These are phyloP conservation scores for Cladosporium sp. DNA, from an alignment of 2,329 filamentous ascomycete species.

Conservation along the genomic window DNA sequence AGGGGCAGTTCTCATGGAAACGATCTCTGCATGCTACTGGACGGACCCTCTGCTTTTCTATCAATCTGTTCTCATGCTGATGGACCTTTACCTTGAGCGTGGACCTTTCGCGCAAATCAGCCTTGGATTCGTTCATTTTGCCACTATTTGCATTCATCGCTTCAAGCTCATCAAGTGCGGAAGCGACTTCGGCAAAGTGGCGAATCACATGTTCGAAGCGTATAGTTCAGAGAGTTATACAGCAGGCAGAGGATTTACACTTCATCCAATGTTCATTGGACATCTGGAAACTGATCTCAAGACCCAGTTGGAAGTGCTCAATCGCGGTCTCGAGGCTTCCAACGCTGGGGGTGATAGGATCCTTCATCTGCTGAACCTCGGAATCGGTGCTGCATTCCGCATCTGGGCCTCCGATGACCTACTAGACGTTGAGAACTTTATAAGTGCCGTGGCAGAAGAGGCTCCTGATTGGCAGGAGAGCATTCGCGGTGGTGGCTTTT, in stretches of 20 bases:
- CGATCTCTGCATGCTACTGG: slow-evolving; percentile 69
- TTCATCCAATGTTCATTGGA: slow-evolving; percentile 65
- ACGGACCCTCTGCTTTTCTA: slow-evolving; percentile 68
- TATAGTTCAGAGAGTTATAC: slow-evolving; percentile 60
- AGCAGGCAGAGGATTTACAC: slow-evolving; percentile 62
- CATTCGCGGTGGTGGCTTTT: slow-evolving; percentile 63
- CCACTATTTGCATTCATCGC: slow-evolving; percentile 61
- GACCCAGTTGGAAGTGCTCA: slow-evolving; percentile 55
- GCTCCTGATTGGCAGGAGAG: slow-evolving; percentile 68
- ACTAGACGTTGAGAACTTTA: slow-evolving; percentile 64
- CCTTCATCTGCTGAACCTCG: slow-evolving; percentile 66
- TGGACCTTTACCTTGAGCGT: slow-evolving; percentile 58
- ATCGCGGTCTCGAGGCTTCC: slow-evolving; percentile 62
- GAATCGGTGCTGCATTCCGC: slow-evolving; percentile 60
- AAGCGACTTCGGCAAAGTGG: slow-evolving; percentile 58
- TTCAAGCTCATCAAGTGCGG: slow-evolving; percentile 68
- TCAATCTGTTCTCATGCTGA: slow-evolving; percentile 61
- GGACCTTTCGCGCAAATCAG: slow-evolving; percentile 67
- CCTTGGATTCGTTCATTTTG: slow-evolving; percentile 62
- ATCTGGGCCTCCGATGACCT: slow-evolving; percentile 67
- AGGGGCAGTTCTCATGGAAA: slow-evolving; percentile 66
- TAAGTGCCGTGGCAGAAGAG: slow-evolving; percentile 67
- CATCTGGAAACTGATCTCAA: slow-evolving; percentile 63
- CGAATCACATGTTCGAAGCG: slow-evolving; percentile 59
- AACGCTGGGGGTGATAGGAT: slow-evolving; percentile 65